Evolutionary conservation across 495 filamentous ascomycete species (phyloP).

Genomic region (Hyphodiscus hymeniophilus): DNA sequence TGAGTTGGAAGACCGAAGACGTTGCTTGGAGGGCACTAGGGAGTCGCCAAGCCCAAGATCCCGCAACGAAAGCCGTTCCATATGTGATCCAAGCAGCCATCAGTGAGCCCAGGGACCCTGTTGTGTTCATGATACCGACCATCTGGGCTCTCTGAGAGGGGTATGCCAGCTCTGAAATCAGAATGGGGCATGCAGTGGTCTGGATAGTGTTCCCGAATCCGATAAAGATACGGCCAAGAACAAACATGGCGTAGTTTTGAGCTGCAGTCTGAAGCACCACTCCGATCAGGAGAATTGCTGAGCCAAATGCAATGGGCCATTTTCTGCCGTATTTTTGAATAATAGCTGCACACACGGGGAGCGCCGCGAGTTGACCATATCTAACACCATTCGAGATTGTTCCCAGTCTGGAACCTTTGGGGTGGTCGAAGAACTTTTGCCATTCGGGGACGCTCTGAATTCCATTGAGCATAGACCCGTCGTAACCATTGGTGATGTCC

Average conservation of each 20-base stretch:
- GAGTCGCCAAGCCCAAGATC: constrained; percentile 10
- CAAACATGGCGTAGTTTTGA: constrained; percentile 34
- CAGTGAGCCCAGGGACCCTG: constrained; percentile 43
- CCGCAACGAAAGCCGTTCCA: constrained; percentile 1
- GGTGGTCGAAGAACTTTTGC: constrained; percentile 13
- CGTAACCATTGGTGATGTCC: constrained; percentile 19
- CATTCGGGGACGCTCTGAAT: constrained; percentile 7
- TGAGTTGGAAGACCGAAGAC: constrained; percentile 4
- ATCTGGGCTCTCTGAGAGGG: constrained; percentile 48
- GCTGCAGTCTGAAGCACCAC: constrained; percentile 40
- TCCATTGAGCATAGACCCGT: constrained; percentile 14
- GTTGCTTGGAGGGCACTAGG: constrained; percentile 8
- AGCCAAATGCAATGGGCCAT: constrained; percentile 51
- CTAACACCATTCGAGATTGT: constrained; percentile 41
- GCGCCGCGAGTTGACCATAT: constrained; percentile 46
- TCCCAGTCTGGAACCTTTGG: constrained; percentile 18
- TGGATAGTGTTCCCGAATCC: constrained; percentile 42
- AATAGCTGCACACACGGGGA: constrained; percentile 48
- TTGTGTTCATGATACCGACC: constrained; percentile 58
- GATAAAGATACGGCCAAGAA: constrained; percentile 28
- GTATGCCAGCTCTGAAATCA: constrained; percentile 46
- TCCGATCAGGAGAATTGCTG: constrained; percentile 48
- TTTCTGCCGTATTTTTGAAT: constrained; percentile 45
- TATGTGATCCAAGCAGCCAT: constrained; percentile 31
- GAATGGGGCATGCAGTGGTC: constrained; percentile 43